These are phyloP conservation scores for Paraphysoderma sedebokerense DNA, from an alignment of 371 early-diverging fungal genomes.

Conservation along the genomic window DNA sequence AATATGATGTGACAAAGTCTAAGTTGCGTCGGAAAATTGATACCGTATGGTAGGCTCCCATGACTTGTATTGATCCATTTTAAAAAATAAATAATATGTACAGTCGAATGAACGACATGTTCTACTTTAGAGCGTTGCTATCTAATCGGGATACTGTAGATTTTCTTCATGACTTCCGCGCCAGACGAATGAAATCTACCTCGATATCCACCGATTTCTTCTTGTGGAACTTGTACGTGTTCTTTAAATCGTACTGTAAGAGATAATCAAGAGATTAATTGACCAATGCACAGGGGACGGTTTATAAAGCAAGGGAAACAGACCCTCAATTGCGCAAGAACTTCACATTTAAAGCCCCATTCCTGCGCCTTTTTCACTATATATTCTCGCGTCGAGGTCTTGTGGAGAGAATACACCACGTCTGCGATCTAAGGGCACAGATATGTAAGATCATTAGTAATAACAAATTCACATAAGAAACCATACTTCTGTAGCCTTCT, in stretches of 20 bases:
- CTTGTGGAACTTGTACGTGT: constrained; percentile 73
- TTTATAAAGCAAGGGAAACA: not conserved
- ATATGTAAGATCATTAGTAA: not conserved
- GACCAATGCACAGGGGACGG: not conserved
- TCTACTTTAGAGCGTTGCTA: too few species aligned
- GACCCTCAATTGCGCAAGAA: constrained; percentile 52
- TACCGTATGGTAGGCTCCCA: too few species aligned
- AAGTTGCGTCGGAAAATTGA: too few species aligned
- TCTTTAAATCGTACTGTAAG: constrained; percentile 53
- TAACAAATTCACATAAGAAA: not conserved
- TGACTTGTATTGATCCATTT: too few species aligned
- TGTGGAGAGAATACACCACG: constrained; percentile 67
- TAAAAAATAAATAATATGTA: too few species aligned
- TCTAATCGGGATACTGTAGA: too few species aligned
- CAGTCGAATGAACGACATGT: too few species aligned
- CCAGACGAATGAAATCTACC: constrained; percentile 55
- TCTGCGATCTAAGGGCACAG: not conserved
- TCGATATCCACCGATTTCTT: constrained; percentile 54
- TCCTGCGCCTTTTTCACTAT: constrained; percentile 53
- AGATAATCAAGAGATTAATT: not conserved
- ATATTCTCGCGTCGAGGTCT: constrained; percentile 60
- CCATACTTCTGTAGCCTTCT: constrained; percentile 45
- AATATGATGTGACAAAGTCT: too few species aligned
- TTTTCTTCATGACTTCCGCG: not conserved
- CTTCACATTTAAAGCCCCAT: constrained; percentile 56